Evolutionary conservation across 2,329 filamentous ascomycete genomes (phyloP).

Genomic region (Aureobasidium leucospermi): DNA sequence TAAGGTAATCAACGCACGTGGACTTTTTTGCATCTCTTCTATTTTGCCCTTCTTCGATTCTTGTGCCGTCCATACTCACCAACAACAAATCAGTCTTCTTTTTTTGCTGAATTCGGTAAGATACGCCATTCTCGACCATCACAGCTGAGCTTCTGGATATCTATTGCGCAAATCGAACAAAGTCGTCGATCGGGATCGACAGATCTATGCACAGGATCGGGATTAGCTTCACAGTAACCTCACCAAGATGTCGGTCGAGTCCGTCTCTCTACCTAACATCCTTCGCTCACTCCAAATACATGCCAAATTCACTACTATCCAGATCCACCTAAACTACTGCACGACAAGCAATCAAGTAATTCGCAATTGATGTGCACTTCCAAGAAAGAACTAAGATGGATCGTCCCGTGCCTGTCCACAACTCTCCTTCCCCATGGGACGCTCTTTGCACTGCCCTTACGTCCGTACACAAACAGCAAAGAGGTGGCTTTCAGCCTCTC

Average conservation of each 20-base stretch:
- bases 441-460: not conserved
- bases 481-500: not conserved
- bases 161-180: not conserved
- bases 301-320: not conserved
- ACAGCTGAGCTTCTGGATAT: too few species aligned
- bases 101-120: too few species aligned
- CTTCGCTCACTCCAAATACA: not conserved
- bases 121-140: too few species aligned
- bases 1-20: not conserved
- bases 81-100: too few species aligned
- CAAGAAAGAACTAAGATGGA: not conserved
- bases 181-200: not conserved
- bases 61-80: too few species aligned
- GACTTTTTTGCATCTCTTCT: too few species aligned
- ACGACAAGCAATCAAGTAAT: not conserved
- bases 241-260: not conserved
- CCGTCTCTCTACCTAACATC: not conserved
- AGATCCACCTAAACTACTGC: not conserved
- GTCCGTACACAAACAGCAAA: not conserved
- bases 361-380: not conserved
- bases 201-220: not conserved
- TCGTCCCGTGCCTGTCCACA: not conserved
- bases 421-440: not conserved
- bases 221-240: not conserved
- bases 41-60: not conserved